Evolutionary conservation across 768 basidiomycete species (phyloP).

Genomic region (Cyclocybe aegerita): DNA sequence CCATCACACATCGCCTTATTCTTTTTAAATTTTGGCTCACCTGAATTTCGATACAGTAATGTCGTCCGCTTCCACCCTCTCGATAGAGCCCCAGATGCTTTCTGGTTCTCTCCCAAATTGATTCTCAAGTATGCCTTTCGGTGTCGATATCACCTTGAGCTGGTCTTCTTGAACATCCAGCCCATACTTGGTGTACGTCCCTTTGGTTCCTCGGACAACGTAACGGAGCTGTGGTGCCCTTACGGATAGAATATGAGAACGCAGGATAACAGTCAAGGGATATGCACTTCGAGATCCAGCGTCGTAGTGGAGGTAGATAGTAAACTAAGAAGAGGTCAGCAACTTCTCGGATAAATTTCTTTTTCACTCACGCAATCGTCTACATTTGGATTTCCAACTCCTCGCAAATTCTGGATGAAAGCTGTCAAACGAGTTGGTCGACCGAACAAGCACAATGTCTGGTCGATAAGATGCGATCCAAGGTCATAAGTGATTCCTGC

Average conservation of each 20-base stretch:
- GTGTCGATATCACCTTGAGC: conserved; percentile 54
- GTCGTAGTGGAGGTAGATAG: conserved; percentile 52
- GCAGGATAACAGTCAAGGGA: conserved; percentile 66
- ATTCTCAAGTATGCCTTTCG: conserved; percentile 41
- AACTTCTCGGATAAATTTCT: not conserved
- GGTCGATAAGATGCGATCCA: conserved; percentile 80
- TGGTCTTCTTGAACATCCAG: conserved; percentile 81
- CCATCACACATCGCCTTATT: no score
- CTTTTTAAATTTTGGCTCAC: conserved; percentile 29
- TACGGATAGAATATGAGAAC: conserved; percentile 70
- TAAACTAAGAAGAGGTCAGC: conserved; percentile 37
- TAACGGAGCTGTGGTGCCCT: conserved; percentile 68
- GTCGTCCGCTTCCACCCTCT: conserved; percentile 51
- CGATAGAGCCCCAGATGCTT: conserved; percentile 60
- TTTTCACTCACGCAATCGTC: conserved; percentile 54
- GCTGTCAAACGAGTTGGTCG: conserved; percentile 67
- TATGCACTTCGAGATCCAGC: conserved; percentile 37
- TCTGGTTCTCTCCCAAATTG: conserved; percentile 64
- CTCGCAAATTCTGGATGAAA: conserved; percentile 67
- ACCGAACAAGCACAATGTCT: conserved; percentile 74
- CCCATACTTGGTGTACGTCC: conserved; percentile 74
- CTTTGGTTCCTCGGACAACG: conserved; percentile 67
- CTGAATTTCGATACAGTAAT: conserved; percentile 34
- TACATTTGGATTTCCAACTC: conserved; percentile 60
- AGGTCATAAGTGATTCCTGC: conserved; percentile 76